Evolutionary conservation across 192 early-diverging fungal species (phyloP), one percentile per base, ranked within the genome.

Genomic region (Podila clonocystis): DNA sequence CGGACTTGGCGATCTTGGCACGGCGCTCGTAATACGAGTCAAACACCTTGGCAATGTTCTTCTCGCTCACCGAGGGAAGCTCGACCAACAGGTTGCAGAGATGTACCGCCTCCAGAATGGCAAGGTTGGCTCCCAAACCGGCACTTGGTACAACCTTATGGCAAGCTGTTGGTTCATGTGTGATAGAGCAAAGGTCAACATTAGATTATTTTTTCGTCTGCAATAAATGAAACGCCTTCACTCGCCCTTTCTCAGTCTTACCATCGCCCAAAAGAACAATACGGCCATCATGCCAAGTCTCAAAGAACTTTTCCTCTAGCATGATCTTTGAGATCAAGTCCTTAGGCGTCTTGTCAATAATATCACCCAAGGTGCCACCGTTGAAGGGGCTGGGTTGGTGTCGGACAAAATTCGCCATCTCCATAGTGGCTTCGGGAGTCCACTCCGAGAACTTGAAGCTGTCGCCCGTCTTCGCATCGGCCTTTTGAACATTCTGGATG

Each of bases 61-160:
- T 52, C 11, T 57, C 61, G 3, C 38, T 4, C 9, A 70, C 45
- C 3, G 66, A 55, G 17, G 77, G 77, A 41, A 80, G n/a, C 12
- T 80, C 77, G 1, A 69, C 52, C 9, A 80, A 26, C 5, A 80
- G 49, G 19, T 80, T 80, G 63, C 77, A 69, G 19, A 80, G 67
- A 61, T 80, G 77, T 0, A 80, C 66, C 11, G 60, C 77, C 29
- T 80, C 77, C 12, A 80, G 22, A 20, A 80, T 65, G 1, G 77
- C 77, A 17, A 80, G 62, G 31, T 80, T 80, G 15, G 77, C 77
- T 24, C 77, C 77, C 33, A 80, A 30, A 31, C 77, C 77, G 22
- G 77, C 77, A 38, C 77, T 80, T 12, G 77, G 77, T 0, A 80
- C 77, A 12, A 78, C 75, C 77, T 80, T 80, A 26, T 80, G 77